Conservation (phyloP, 192 early-diverging fungal species). For the Mortierella claussenii region DNA sequence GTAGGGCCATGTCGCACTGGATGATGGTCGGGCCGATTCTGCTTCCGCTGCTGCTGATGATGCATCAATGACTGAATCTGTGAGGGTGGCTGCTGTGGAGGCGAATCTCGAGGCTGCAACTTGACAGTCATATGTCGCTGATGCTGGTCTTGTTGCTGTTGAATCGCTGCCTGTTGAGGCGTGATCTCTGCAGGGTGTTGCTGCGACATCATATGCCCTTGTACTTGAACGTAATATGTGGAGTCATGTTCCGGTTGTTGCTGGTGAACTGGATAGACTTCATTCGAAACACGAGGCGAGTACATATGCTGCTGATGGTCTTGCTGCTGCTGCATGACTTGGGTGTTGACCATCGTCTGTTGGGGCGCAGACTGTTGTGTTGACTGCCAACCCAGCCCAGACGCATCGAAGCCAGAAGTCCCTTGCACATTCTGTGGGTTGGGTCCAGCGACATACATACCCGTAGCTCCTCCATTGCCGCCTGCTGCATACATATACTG, state of each 20-base stretch:
- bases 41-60: slow-evolving; percentile 8
- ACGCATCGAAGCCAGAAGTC: slow-evolving; percentile 1
- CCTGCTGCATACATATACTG: slow-evolving; percentile 13
- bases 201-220: not conserved
- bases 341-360: not conserved
- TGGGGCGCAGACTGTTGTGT: slow-evolving; percentile 10
- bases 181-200: not conserved
- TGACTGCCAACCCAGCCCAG: slow-evolving; percentile 19
- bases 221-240: not conserved
- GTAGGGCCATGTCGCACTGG: too few species aligned
- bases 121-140: too few species aligned
- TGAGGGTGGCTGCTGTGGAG: not conserved
- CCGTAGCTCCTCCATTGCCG: not conserved
- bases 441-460: slow-evolving; percentile 6
- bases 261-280: not conserved
- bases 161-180: not conserved
- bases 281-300: slow-evolving; percentile 1
- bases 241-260: not conserved
- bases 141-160: slow-evolving; percentile 12
- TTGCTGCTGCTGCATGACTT: slow-evolving; percentile 9
- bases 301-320: slow-evolving; percentile 10
- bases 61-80: not conserved
- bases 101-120: too few species aligned
- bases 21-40: not conserved
- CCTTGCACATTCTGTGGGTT: slow-evolving; percentile 1